Evolutionary conservation across 768 basidiomycete species (phyloP), one percentile per base, ranked within the genome.

Genomic region (Melanogaster broomeanus): DNA sequence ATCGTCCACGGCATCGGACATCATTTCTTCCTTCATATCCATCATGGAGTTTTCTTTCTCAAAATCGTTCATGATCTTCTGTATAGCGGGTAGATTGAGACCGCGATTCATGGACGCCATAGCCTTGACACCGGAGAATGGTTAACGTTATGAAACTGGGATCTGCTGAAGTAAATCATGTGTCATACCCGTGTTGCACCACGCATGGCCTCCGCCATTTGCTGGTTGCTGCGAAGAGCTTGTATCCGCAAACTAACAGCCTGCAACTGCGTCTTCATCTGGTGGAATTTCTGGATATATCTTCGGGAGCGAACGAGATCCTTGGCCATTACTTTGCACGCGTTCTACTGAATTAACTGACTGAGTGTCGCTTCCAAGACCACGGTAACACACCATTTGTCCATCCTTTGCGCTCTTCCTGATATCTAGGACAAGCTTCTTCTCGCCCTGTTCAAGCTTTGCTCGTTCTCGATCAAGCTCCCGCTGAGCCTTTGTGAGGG

Each of bases 1-100:
- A 61, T 98, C 96, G 71, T 98, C 97, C 16, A 98, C 90, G 13
- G 93, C 89, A 54, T 98, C 97, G 19, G 90, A 92, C 97, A 98
- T 99, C 91, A 98, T 98, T 69, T 97, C 96, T 72, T 98, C 97
- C 70, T 98, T 99, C 97, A 99, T 98, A 72, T 99, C 97, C 97
- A 99, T 99, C 73, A 88, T 93, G 5, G 93, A 85, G 60, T 89
- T 96, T 73, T 99, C 97, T 63, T 85, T 88, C 76, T 99, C 97
- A 62, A 99, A 99, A 41, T 99, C 96, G 61, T 86, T 92, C 91
- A 99, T 95, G 66, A 98, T 98, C 47, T 85, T 83, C 67, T 94
- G 91, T 52, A 99, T 98, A 55, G 84, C 83, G 15, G 97, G 97
- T 15, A 98, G 80, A 71, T 99, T 98, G 56, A 98, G 80, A 37